Conservation (phyloP, 176 grass and related monocot genomes). For the Zea mays region Zm-B73-REFERENCE-NAM-5.0 NC_050096.1:185952501-185953000, state of each 20-base stretch:
- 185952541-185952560: conserved; percentile 68
- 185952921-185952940: background rate
- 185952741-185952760: conserved; percentile 49
- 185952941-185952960: conserved; percentile 3
- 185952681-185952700: conserved; percentile 63
- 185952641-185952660: conserved; percentile 93
- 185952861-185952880: background rate
- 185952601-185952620: conserved; percentile 70
- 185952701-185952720: conserved; percentile 56
- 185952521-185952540: conserved; percentile 73
- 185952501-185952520: conserved; percentile 93
- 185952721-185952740: conserved; percentile 55
- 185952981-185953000: conserved; percentile 36
- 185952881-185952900: background rate
- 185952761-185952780: background rate
- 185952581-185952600: conserved; percentile 85
- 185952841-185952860: background rate
- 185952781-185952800: conserved; percentile 12
- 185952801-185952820: conserved; percentile 26
- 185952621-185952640: conserved; percentile 76
- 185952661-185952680: conserved; percentile 67
- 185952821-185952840: conserved; percentile 10
- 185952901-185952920: background rate
- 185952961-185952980: conserved; percentile 21
- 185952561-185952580: conserved; percentile 67